These are phyloP conservation scores for Trypanosoma platydactyli DNA, from an alignment of 208 protist genomes.

Conservation along the genomic window DNA sequence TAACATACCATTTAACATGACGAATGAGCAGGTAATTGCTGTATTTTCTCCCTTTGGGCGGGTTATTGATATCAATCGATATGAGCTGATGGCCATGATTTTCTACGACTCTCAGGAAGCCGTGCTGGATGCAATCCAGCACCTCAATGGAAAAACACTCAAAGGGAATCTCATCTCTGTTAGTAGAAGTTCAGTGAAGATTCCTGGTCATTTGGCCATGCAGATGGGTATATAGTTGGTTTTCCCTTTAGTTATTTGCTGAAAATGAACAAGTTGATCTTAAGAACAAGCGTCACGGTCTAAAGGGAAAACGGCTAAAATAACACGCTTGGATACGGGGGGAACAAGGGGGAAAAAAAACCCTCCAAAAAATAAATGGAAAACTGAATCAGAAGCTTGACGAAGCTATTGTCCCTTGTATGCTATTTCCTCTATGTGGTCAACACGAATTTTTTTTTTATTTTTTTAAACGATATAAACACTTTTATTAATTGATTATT, in stretches of 20 bases:
- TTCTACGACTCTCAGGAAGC: conserved; percentile 80
- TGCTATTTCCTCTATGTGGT: too few relatives aligned
- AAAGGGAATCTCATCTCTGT: conserved; percentile 75
- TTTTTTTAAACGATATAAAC: too few relatives aligned
- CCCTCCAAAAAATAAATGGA: background rate
- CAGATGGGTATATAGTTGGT: conserved; percentile 50
- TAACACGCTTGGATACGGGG: background rate
- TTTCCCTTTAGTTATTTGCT: conserved; percentile 5
- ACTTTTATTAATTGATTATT: too few relatives aligned
- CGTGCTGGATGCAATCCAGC: conserved; percentile 79
- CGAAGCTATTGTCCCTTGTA: too few relatives aligned
- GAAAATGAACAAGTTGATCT: background rate
- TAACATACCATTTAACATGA: conserved; percentile 84
- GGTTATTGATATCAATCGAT: conserved; percentile 84
- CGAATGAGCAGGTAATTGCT: conserved; percentile 77
- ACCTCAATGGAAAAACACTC: conserved; percentile 71
- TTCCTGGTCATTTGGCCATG: conserved; percentile 61
- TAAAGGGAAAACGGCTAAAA: conserved; percentile 2
- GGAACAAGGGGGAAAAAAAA: background rate
- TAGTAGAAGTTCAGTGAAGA: conserved; percentile 78
- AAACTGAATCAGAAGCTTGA: too few relatives aligned
- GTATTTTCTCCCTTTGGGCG: conserved; percentile 64
- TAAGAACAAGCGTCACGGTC: background rate
- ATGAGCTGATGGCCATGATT: conserved; percentile 66
- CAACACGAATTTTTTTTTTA: too few relatives aligned